These are phyloP conservation scores for Xylariaceae sp. DNA, from an alignment of 2,329 filamentous ascomycete genomes.

Conservation along the genomic window DNA sequence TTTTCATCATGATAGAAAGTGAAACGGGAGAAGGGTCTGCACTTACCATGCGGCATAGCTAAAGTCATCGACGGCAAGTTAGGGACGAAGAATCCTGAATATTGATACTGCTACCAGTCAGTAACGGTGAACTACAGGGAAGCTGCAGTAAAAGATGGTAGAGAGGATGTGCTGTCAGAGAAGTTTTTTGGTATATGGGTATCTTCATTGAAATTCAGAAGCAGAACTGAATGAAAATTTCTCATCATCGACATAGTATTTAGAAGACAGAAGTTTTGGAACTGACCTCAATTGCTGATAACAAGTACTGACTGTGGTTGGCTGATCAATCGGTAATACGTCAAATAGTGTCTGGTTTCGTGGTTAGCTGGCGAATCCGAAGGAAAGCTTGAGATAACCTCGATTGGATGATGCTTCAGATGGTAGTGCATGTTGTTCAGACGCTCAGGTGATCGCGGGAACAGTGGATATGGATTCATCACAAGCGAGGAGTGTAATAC, in stretches of 20 bases:
- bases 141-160: not conserved
- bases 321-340: no score
- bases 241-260: constrained; percentile 55
- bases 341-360: no score
- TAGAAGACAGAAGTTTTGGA: not conserved
- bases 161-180: constrained; percentile 35
- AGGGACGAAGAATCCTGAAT: not conserved
- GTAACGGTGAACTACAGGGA: not conserved
- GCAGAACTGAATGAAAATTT: constrained; percentile 66
- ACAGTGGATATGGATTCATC: constrained; percentile 57
- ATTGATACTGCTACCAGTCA: constrained; percentile 18
- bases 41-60: no score
- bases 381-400: constrained; percentile 3
- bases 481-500: constrained; percentile 30
- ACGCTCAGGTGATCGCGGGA: constrained; percentile 59
- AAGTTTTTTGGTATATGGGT: constrained; percentile 59
- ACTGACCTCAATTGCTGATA: constrained; percentile 1
- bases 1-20: constrained; percentile 48
- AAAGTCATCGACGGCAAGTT: constrained; percentile 4
- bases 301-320: no score
- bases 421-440: constrained; percentile 73
- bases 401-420: constrained; percentile 49
- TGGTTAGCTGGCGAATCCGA: no score
- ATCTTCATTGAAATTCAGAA: constrained; percentile 66
- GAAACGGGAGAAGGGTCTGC: not conserved